A percentile compares a stretch with the other conserved stretches of the same genome.
phyloP scores from a whole-genome alignment of 805 yeast genomes.

The Hanseniaspora nectarophila region DNA sequence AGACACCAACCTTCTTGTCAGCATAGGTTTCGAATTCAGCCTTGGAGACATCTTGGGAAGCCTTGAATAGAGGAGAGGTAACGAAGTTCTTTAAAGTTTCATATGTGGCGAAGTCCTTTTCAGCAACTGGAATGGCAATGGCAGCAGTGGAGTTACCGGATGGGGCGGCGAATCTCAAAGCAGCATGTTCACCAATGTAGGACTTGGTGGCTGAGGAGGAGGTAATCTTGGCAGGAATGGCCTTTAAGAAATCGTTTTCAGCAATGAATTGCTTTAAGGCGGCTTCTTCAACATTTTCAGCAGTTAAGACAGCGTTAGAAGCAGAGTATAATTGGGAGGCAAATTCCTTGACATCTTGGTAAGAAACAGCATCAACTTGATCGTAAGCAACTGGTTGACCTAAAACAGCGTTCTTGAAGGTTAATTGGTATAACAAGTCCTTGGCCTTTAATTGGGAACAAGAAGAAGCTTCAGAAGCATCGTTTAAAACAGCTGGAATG shows the following conservation, averaged over 20 bases:
- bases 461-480: conserved; percentile 31
- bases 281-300: conserved; percentile 56
- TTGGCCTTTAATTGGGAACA: conserved; percentile 46
- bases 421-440: conserved; percentile 65
- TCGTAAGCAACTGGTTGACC: conserved; percentile 74
- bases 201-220: conserved; percentile 32
- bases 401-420: conserved; percentile 69
- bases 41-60: conserved; percentile 41
- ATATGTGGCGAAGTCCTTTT: conserved; percentile 51
- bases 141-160: conserved; percentile 59
- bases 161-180: conserved; percentile 40
- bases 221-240: conserved; percentile 43
- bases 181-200: conserved; percentile 50
- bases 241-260: conserved; percentile 30
- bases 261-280: conserved; percentile 59
- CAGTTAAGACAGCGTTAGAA: conserved; percentile 59
- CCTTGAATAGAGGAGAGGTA: conserved; percentile 45
- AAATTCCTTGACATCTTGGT: conserved; percentile 54
- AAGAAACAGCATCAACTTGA: conserved; percentile 44
- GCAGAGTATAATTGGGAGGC: conserved; percentile 58
- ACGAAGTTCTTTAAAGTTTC: conserved; percentile 62
- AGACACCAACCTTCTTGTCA: conserved; percentile 55
- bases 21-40: conserved; percentile 51
- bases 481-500: conserved; percentile 62
- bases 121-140: conserved; percentile 66